These are phyloP conservation scores for Alloteropsis angusta DNA, from an alignment of 202 grass and related monocot species.

Conservation along the genomic window DNA sequence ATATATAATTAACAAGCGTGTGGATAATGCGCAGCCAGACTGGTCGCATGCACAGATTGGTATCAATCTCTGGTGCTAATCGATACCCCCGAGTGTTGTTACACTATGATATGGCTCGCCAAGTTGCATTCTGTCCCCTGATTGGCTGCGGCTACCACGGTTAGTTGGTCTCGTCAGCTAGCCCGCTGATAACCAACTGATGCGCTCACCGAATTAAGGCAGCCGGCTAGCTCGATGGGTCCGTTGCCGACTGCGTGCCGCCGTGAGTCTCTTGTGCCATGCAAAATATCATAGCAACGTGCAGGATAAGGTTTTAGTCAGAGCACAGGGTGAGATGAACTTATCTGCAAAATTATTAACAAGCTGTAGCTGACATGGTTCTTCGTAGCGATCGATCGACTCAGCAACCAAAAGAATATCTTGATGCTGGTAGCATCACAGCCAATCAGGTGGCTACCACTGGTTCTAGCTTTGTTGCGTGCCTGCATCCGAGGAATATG, in stretches of 20 bases:
- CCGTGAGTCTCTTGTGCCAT: not conserved
- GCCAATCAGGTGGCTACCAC: not conserved
- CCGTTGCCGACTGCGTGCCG: not conserved
- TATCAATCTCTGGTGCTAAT: not conserved
- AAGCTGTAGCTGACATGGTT: not conserved
- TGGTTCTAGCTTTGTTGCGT: not conserved
- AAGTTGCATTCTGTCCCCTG: not conserved
- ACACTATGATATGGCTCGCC: not conserved
- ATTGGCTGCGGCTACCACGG: not conserved
- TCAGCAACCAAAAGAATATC: not conserved
- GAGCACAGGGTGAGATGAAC: not conserved
- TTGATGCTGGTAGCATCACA: not conserved
- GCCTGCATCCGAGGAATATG: slow-evolving; percentile 8
- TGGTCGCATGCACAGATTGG: not conserved
- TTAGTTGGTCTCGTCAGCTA: not conserved
- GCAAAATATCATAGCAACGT: not conserved
- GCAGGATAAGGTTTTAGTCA: not conserved
- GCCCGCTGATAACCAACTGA: no score
- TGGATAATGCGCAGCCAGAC: not conserved
- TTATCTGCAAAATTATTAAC: not conserved
- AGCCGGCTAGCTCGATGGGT: no score
- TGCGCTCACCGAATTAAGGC: not conserved
- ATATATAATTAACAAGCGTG: not conserved
- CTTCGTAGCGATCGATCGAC: not conserved
- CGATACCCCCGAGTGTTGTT: no score